Evolutionary conservation across 495 filamentous ascomycete genomes (phyloP), one percentile per base, ranked within the genome.

Genomic region (Annulohypoxylon moriforme): DNA sequence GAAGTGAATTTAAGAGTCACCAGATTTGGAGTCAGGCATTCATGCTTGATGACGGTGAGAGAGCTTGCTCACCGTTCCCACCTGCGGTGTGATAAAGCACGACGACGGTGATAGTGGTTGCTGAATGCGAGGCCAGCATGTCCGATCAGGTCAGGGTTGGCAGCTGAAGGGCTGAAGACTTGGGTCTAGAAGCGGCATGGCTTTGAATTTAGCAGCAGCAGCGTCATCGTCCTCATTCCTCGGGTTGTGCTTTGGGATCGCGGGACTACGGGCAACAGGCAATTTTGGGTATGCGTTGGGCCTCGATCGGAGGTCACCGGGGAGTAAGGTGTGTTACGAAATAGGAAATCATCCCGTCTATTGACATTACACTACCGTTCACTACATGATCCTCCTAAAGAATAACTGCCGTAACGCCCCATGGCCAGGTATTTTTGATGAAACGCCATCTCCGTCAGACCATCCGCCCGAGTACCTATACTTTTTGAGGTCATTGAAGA

Each of bases 41-140:
- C 27, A 27, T 13, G 31, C 13, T 1, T 36, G 24, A 38, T 7
- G 27, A 25, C 29, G 1, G 33, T 18, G 25, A 16, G 1, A 58
- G 20, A 27, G 14, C n/a, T 24, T 57, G 7, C 29, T 46, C 46
- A 58, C 25, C 34, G 5, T 47, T 42, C 29, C 44, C 18, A 36
- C 14, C 47, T 66, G 56, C 57, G 8, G 68, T 66, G 62, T 71
- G 62, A 66, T 66, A 49, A 42, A 44, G 49, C 42, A 60, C 68
- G 33, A 27, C 61, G 47, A 42, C 40, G 1, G 31, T 52, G 25
- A 29, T 29, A 9, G 60, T 36, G 55, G 61, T 66, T 49, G 68
- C 47, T n/a, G 46, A 25, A 27, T 57, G 61, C 61, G 60, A 71
- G 47, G 20, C 20, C 46, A 49, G 46, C 46, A 52, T 61, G 61